These are phyloP conservation scores for Aureobasidium lini DNA, from an alignment of 2,329 filamentous ascomycete species.

Conservation along the genomic window DNA sequence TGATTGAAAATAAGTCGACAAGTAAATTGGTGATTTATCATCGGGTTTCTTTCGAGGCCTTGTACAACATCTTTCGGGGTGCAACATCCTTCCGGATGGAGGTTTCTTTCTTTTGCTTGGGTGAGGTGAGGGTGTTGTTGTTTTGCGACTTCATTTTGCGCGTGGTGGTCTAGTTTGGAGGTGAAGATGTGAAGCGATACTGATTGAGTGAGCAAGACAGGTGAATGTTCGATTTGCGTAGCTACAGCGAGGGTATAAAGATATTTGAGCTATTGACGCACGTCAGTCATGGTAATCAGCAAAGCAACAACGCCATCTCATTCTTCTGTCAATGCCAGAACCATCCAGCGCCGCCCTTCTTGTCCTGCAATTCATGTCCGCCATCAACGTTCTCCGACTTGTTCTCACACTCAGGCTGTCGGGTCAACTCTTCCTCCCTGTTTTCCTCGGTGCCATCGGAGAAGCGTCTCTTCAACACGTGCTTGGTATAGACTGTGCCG, in stretches of 20 bases:
- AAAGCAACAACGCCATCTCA: background rate
- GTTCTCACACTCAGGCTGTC: constrained; percentile 10
- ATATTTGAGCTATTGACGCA: background rate
- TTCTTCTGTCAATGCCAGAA: background rate
- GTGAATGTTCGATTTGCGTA: background rate
- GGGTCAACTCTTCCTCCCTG: constrained; percentile 46
- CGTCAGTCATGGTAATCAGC: background rate
- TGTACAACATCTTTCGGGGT: too few species aligned
- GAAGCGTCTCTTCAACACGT: constrained; percentile 51
- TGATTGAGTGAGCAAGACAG: too few species aligned
- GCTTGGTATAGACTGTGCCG: constrained; percentile 51
- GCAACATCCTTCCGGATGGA: too few species aligned
- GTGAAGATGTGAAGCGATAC: too few species aligned
- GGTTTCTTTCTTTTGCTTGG: too few species aligned
- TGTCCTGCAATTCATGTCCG: background rate
- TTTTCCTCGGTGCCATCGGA: constrained; percentile 54
- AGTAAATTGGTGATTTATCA: too few species aligned
- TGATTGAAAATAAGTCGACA: too few species aligned
- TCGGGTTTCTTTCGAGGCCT: too few species aligned
- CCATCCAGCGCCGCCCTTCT: constrained; percentile 11
- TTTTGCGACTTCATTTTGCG: too few species aligned
- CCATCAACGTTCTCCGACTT: background rate
- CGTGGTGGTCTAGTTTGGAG: too few species aligned
- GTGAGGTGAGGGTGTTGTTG: too few species aligned
- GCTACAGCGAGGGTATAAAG: background rate